phyloP scores from a whole-genome alignment of 1,139 yeast genomes.

The Pichia sorboxylosa region DNA sequence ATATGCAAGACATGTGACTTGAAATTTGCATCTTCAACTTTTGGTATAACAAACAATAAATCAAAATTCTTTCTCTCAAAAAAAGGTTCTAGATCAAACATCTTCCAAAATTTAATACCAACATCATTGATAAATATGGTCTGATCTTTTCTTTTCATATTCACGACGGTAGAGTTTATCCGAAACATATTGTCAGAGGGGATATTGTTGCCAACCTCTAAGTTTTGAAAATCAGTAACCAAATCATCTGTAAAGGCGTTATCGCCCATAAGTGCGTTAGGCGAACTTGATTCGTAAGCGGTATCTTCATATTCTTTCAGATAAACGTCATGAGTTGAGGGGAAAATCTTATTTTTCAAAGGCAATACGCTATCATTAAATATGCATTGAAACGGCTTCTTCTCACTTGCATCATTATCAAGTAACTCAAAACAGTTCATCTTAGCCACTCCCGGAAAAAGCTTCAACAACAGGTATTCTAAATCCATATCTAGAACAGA shows the following conservation, averaged over 20 bases:
- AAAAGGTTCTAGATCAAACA: constrained; percentile 44
- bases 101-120: constrained; percentile 40
- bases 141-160: constrained; percentile 24
- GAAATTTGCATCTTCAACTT: constrained; percentile 14
- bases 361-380: constrained; percentile 9
- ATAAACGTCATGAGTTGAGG: constrained; percentile 7
- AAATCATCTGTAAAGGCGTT: background rate
- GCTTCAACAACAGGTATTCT: constrained; percentile 14
- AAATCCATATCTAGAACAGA: constrained; percentile 14
- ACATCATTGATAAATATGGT: constrained; percentile 24
- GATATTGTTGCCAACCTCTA: constrained; percentile 3
- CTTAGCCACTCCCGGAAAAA: constrained; percentile 20
- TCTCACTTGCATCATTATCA: constrained; percentile 10
- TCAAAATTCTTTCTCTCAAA: constrained; percentile 40
- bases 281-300: constrained; percentile 21
- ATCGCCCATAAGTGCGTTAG: background rate
- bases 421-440: constrained; percentile 17
- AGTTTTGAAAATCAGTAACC: constrained; percentile 5
- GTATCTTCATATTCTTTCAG: constrained; percentile 18
- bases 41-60: constrained; percentile 35
- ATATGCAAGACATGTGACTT: constrained; percentile 25
- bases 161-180: constrained; percentile 25
- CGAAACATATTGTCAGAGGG: constrained; percentile 19
- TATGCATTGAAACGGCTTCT: constrained; percentile 18
- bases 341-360: background rate